Base-by-base conservation (phyloP, 371 early-diverging fungal species). In the Blastocladiella emersonii region DNA sequence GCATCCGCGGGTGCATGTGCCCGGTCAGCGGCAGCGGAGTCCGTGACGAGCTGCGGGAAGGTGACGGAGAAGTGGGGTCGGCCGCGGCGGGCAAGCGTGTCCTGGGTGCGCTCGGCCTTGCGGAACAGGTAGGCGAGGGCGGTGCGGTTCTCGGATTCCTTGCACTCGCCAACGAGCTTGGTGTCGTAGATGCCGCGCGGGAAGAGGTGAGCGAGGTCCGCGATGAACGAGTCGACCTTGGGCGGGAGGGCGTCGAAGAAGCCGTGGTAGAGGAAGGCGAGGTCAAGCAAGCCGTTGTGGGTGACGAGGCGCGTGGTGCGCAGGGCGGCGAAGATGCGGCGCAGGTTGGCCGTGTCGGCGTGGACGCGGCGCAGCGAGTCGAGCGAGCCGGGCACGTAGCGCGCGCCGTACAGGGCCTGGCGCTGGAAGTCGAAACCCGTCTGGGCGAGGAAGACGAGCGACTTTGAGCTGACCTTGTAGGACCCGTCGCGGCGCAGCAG, bases 241-340 rank as follows among this genome's bases (percentile, higher is more conserved):
- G 71, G 66, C 0, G 97, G 97, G 34, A 94, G 71, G 23, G 68
- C 70, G 0, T 86, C 85, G 65, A 88, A 86, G 66, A 96, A 88
- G 35, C 84, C 73, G 65, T 90, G 83, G 70, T 95, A 94, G 3
- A 96, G 57, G 69, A 90, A 94, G 71, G 92, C 77, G 23, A 94
- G 68, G 67, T 96, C 97, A 37, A 91, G 76, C 30, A 93, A 72
- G 0, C 95, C 97, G 70, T 95, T 93, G 76, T 96, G 97, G 0
- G 92, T 75, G 7, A 92, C 79, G 15, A 93, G 64, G 0, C 89
- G 87, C 5, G 80, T 75, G 0, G 68, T 57, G 19, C 79, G 63
- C 5, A 83, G 69, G 8, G 74, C 70, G 36, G 68, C 61, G 65
- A 78, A 81, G 1, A 78, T 30, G 0, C 63, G 30, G 19, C 64